A percentile compares a stretch with the other conserved stretches of the same genome.
Evolutionary conservation across 371 early-diverging fungal species (phyloP).

Genomic region (Lichtheimia corymbifera): DNA sequence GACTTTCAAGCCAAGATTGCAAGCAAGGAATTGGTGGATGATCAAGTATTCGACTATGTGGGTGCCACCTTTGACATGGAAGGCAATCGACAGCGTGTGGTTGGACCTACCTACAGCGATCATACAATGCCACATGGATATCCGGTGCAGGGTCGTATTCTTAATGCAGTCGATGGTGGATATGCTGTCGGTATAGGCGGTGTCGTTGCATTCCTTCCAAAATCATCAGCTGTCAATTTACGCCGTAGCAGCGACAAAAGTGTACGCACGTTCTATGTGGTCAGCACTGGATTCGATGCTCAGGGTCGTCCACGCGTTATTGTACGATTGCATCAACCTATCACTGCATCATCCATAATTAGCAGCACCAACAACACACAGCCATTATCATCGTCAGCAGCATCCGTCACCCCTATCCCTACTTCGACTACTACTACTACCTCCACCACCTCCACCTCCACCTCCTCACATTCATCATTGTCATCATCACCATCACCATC

Average conservation of each 20-base stretch:
- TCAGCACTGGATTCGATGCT: conserved; percentile 57
- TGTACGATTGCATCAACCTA: conserved; percentile 25
- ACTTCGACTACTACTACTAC: too few species aligned
- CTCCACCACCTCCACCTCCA: background rate
- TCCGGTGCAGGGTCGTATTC: conserved; percentile 67
- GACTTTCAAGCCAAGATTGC: conserved; percentile 58
- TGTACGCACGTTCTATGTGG: conserved; percentile 68
- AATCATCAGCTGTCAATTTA: conserved; percentile 24
- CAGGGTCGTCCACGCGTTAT: conserved; percentile 65
- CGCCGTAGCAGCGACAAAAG: conserved; percentile 19
- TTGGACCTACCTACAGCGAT: conserved; percentile 41
- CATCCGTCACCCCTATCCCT: background rate
- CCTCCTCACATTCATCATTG: background rate
- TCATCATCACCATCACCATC: background rate
- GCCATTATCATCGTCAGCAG: background rate
- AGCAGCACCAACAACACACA: background rate
- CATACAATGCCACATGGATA: conserved; percentile 28
- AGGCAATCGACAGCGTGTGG: conserved; percentile 19
- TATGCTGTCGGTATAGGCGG: conserved; percentile 73
- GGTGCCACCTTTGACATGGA: conserved; percentile 23
- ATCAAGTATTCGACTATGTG: conserved; percentile 37
- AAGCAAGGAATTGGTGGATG: conserved; percentile 33
- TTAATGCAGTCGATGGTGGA: conserved; percentile 43
- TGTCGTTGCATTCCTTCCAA: conserved; percentile 62
- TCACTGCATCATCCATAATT: conserved; percentile 12